Evolutionary conservation across 2,329 filamentous ascomycete species (phyloP).

Genomic region (Stachybotrys echinatus): DNA sequence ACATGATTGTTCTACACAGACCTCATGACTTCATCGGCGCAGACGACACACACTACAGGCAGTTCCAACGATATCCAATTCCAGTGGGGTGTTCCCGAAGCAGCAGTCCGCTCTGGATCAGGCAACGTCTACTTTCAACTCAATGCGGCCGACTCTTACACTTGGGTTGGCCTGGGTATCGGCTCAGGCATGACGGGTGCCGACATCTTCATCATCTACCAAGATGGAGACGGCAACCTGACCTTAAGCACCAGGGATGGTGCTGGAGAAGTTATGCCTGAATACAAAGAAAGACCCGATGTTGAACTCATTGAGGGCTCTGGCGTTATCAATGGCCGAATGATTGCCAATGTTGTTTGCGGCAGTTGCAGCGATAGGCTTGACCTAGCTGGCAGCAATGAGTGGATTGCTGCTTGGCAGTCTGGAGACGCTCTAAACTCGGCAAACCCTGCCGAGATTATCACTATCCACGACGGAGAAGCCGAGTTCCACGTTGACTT

Average conservation of each 20-base stretch:
- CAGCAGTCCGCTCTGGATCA: neutral
- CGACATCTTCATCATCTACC: neutral
- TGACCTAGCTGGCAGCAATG: neutral
- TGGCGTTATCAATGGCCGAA: neutral
- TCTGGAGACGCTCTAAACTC: neutral
- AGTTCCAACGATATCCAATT: neutral
- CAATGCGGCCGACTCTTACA: neutral
- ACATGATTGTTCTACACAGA: too few species aligned
- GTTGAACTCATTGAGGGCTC: neutral
- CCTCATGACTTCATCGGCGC: too few species aligned
- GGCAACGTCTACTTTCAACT: neutral
- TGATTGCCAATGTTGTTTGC: constrained; percentile 1
- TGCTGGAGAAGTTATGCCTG: neutral
- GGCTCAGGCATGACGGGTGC: neutral
- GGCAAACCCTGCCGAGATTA: neutral
- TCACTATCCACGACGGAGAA: neutral
- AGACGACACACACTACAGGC: too few species aligned
- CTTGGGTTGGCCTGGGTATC: constrained; percentile 1
- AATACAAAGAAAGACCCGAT: neutral
- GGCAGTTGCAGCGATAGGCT: neutral
- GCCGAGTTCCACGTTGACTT: neutral
- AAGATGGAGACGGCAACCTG: neutral
- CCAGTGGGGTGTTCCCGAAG: neutral
- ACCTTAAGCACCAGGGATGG: neutral
- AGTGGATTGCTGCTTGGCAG: neutral